These are phyloP conservation scores for Fusarium begoniae DNA, from an alignment of 2,329 filamentous ascomycete species.

Conservation along the genomic window DNA sequence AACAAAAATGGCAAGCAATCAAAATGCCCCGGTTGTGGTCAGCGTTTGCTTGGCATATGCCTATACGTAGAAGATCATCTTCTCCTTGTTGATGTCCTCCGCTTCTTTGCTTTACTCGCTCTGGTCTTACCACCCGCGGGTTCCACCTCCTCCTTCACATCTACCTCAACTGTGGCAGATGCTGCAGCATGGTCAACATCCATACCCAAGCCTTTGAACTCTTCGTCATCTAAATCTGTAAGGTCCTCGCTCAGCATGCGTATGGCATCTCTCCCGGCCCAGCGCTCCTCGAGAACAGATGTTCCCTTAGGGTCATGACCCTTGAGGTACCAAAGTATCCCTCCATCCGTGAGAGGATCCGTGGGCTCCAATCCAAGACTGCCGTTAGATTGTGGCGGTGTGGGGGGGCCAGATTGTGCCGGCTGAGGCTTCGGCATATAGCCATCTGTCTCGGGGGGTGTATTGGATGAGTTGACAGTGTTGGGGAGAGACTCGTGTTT, in stretches of 20 bases:
- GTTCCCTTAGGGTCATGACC: conserved; percentile 83
- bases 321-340: conserved; percentile 88
- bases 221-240: conserved; percentile 91
- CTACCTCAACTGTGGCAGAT: conserved; percentile 41
- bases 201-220: conserved; percentile 74
- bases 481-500: conserved; percentile 38
- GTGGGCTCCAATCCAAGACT: conserved; percentile 60
- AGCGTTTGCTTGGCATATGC: conserved; percentile 7
- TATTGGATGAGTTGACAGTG: conserved; percentile 48
- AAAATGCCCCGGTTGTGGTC: conserved; percentile 17
- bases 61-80: conserved; percentile 37
- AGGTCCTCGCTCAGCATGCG: conserved; percentile 82
- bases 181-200: conserved; percentile 58
- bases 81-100: conserved; percentile 49
- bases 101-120: conserved; percentile 45
- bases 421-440: conserved; percentile 49
- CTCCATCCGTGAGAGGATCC: conserved; percentile 74
- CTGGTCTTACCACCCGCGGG: conserved; percentile 41
- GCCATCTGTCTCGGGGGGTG: conserved; percentile 59
- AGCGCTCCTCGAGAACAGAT: conserved; percentile 77
- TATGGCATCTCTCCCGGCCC: conserved; percentile 71
- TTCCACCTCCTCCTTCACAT: conserved; percentile 35
- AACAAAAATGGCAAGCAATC: conserved; percentile 7
- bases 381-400: conserved; percentile 72
- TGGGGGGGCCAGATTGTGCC: conserved; percentile 62